These are phyloP conservation scores for Rhizophora mangle DNA, from an alignment of 345 rosid species.

Conservation along the genomic window DNA sequence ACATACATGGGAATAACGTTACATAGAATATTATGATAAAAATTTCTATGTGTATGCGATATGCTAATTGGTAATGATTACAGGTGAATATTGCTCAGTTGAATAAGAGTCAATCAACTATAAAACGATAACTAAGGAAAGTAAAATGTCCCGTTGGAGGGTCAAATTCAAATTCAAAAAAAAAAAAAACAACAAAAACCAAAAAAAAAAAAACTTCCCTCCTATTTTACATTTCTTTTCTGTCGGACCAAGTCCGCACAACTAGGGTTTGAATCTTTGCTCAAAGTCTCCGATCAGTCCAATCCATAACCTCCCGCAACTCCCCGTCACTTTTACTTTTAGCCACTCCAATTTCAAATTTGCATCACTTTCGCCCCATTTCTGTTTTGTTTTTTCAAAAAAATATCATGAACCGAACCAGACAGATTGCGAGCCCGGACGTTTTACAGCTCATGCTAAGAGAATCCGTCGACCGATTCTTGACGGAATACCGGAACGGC, in stretches of 20 bases:
- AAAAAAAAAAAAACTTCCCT: background rate
- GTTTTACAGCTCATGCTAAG: conserved; percentile 43
- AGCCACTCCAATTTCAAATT: too few species aligned
- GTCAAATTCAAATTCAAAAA: background rate
- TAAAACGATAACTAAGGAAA: background rate
- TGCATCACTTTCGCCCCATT: too few species aligned
- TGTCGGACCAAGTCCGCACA: background rate
- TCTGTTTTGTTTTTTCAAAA: too few species aligned
- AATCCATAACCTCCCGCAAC: conserved; percentile 2
- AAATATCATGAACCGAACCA: conserved; percentile 27
- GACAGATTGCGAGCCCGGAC: conserved; percentile 18
- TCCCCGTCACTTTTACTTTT: too few species aligned
- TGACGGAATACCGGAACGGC: conserved; percentile 43
- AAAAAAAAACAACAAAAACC: background rate
- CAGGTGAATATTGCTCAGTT: too few species aligned
- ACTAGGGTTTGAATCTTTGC: conserved; percentile 31
- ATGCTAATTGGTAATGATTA: too few species aligned
- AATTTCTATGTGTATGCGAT: too few species aligned
- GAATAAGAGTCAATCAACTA: background rate
- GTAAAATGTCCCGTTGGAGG: background rate
- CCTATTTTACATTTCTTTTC: background rate
- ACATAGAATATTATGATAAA: too few species aligned
- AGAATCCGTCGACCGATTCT: conserved; percentile 61
- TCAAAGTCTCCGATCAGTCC: background rate
- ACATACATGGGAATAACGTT: too few species aligned